These are phyloP conservation scores for Amylostereum areolatum DNA, from an alignment of 1,284 basidiomycete genomes.

Conservation along the genomic window DNA sequence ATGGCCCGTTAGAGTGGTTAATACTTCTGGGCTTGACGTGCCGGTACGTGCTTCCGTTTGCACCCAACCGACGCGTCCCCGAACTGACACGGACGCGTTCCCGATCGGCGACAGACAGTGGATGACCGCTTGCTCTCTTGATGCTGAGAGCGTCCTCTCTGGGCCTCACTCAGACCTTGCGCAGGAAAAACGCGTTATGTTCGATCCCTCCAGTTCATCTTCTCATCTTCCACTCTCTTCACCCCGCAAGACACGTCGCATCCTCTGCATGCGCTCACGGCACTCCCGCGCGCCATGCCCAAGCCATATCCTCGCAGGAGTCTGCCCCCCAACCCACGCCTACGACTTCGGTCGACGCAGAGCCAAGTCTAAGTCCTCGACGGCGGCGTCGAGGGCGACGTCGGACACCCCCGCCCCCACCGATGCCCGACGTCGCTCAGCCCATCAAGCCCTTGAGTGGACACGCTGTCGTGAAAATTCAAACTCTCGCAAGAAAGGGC, in stretches of 20 bases:
- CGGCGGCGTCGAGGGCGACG: background rate
- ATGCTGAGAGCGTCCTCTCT: slow-evolving; percentile 77
- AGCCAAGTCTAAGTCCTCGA: background rate
- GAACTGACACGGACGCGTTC: too few species aligned
- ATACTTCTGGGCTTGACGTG: too few species aligned
- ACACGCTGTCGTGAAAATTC: background rate
- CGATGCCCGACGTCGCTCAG: background rate
- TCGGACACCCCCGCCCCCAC: background rate
- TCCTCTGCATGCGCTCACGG: background rate
- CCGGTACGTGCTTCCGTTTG: too few species aligned
- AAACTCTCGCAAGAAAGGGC: background rate
- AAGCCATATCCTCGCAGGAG: background rate
- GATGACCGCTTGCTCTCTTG: slow-evolving; percentile 67
- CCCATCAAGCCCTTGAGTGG: background rate
- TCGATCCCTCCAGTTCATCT: slow-evolving; percentile 7
- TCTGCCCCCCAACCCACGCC: background rate
- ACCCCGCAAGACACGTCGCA: background rate
- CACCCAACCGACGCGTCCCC: too few species aligned
- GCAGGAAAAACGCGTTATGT: slow-evolving; percentile 13
- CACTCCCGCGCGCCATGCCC: background rate
- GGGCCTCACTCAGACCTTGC: slow-evolving; percentile 40
- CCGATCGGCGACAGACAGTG: background rate
- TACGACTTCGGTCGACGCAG: background rate
- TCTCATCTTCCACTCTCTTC: slow-evolving; percentile 1
- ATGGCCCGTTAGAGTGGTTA: too few species aligned